A percentile compares a stretch with the other conserved stretches of the same genome.
phyloP scores from a whole-genome alignment of 805 yeast species.

The Wickerhamomyces canadensis region DNA sequence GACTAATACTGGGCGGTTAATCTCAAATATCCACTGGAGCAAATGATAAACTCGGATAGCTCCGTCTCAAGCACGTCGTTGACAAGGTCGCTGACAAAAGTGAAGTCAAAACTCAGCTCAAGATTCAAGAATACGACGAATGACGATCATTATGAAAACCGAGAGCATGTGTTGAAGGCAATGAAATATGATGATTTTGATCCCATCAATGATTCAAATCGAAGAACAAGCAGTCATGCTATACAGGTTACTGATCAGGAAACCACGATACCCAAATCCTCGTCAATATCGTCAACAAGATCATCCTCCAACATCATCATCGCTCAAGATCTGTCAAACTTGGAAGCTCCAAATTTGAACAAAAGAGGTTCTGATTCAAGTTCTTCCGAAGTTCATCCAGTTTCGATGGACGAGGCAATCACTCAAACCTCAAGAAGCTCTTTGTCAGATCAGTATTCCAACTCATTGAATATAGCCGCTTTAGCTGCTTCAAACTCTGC shows the following conservation, averaged over 20 bases:
- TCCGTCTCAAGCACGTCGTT: constrained; percentile 9
- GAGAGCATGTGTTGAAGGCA: constrained; percentile 11
- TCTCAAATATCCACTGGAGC: too few species aligned
- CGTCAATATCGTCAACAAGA: background rate
- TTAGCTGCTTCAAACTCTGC: constrained; percentile 3
- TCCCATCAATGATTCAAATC: too few species aligned
- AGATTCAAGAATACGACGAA: constrained; percentile 10
- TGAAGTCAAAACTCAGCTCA: constrained; percentile 17
- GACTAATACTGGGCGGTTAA: too few species aligned
- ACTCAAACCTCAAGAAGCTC: background rate
- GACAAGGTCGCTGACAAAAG: constrained; percentile 20
- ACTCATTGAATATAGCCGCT: background rate
- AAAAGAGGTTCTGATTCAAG: background rate
- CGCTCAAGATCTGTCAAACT: too few species aligned
- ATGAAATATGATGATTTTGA: constrained; percentile 20
- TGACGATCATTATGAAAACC: constrained; percentile 4
- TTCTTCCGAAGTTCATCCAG: background rate
- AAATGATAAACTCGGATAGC: background rate
- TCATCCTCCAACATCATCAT: too few species aligned
- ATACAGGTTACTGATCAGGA: background rate
- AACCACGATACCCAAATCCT: constrained; percentile 1
- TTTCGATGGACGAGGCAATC: background rate
- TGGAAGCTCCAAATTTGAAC: too few species aligned
- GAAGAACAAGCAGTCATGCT: constrained; percentile 6
- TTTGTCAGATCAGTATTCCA: background rate